Percentiles rank a stretch among this genome's conserved stretches.
These are phyloP conservation scores for Mycena metata DNA, from an alignment of 768 basidiomycete genomes.

Conservation along the genomic window DNA sequence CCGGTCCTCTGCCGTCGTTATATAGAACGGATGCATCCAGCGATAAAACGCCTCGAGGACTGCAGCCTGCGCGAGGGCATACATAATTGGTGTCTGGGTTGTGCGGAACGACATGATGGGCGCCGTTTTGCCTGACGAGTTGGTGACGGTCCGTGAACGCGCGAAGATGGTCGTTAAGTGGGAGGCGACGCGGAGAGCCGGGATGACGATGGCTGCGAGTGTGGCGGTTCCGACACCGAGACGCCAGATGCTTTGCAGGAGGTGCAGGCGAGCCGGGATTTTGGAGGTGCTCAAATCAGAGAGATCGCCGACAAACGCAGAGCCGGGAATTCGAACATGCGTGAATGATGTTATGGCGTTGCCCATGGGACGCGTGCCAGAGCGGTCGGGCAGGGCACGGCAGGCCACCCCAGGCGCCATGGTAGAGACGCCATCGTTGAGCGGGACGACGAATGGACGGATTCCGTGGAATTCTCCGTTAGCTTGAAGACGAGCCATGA, in stretches of 20 bases:
- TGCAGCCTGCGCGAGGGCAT: constrained; percentile 43
- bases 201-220: no score
- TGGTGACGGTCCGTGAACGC: constrained; percentile 41
- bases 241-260: constrained; percentile 46
- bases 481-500: constrained; percentile 45
- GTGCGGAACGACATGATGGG: constrained; percentile 52
- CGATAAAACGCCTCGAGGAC: constrained; percentile 46
- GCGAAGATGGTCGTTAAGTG: constrained; percentile 46
- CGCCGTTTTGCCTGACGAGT: constrained; percentile 25
- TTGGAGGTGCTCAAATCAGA: neutral
- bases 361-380: constrained; percentile 40
- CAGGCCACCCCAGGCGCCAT: constrained; percentile 48
- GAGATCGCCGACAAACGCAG: constrained; percentile 43
- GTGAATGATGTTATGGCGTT: constrained; percentile 50
- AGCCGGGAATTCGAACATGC: constrained; percentile 46
- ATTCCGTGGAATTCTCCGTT: constrained; percentile 40
- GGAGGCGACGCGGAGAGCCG: constrained; percentile 40
- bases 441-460: constrained; percentile 44
- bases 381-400: constrained; percentile 23
- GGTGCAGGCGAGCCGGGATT: constrained; percentile 18
- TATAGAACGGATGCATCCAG: constrained; percentile 7
- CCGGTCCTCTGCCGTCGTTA: neutral
- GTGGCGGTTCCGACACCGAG: constrained; percentile 50
- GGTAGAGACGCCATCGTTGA: constrained; percentile 44
- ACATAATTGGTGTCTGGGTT: constrained; percentile 49